Percentiles rank a stretch among this genome's conserved stretches.
Conservation (phyloP, 2,329 filamentous ascomycete genomes). For the Zarea fungicola region DNA sequence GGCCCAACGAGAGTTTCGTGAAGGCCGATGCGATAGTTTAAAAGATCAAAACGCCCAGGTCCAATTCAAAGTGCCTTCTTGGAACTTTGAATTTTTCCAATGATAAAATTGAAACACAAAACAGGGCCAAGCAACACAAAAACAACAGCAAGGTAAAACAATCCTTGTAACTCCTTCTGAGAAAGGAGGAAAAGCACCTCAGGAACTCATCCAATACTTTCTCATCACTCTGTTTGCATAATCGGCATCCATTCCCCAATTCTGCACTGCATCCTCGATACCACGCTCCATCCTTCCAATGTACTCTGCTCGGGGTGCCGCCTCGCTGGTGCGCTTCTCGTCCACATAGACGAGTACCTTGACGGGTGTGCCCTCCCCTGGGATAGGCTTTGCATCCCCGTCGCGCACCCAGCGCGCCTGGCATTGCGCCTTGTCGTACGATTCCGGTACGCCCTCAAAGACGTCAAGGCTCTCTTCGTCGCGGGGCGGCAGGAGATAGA, state of each 20-base stretch:
- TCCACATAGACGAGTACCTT: conserved; percentile 58
- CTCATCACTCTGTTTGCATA: conserved; percentile 54
- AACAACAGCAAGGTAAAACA: too few relatives aligned
- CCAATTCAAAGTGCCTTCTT: neutral
- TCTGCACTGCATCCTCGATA: conserved; percentile 50
- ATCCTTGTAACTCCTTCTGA: too few relatives aligned
- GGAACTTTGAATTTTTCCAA: neutral
- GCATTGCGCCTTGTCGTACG: conserved; percentile 49
- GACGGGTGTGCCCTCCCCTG: conserved; percentile 15
- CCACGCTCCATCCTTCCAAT: conserved; percentile 58
- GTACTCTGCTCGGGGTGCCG: conserved; percentile 51
- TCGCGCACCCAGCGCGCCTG: conserved; percentile 28
- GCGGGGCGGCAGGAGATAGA: conserved; percentile 44
- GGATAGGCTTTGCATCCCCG: conserved; percentile 18
- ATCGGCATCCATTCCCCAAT: conserved; percentile 46
- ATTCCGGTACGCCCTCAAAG: conserved; percentile 59
- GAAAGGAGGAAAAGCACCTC: neutral
- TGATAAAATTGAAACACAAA: too few relatives aligned
- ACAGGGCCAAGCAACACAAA: too few relatives aligned
- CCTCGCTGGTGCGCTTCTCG: conserved; percentile 31
- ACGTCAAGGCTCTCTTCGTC: conserved; percentile 50
- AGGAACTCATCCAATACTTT: conserved; percentile 30
- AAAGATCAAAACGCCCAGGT: neutral
- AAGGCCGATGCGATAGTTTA: neutral
- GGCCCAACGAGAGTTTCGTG: neutral